phyloP scores from a whole-genome alignment of 2,329 filamentous ascomycete species.

The Diaporthe batatas region DNA sequence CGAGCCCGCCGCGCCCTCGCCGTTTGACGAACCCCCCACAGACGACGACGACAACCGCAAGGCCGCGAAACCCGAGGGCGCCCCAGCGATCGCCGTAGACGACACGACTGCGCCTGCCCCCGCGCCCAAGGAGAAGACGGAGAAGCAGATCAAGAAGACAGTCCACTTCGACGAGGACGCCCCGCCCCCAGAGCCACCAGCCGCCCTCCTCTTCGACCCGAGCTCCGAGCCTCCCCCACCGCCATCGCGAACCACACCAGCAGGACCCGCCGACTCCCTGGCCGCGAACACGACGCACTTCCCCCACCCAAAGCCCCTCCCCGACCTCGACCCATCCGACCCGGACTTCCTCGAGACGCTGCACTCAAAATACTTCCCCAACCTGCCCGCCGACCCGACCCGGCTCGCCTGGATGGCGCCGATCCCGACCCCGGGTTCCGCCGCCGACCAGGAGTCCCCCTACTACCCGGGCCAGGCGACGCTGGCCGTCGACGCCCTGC shows the following conservation, averaged over 20 bases:
- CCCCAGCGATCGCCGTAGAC: conserved; percentile 54
- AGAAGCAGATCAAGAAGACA: conserved; percentile 46
- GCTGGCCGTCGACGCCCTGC: conserved; percentile 81
- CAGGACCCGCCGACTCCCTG: conserved; percentile 49
- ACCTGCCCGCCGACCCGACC: conserved; percentile 83
- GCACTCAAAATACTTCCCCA: conserved; percentile 94
- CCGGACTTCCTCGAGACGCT: conserved; percentile 87
- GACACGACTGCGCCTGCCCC: conserved; percentile 47
- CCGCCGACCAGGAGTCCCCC: conserved; percentile 76
- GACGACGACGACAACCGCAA: not conserved
- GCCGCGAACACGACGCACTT: conserved; percentile 69
- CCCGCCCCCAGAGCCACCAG: conserved; percentile 56
- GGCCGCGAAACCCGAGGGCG: conserved; percentile 36
- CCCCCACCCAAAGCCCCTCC: conserved; percentile 65
- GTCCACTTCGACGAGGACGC: conserved; percentile 59
- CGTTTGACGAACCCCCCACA: conserved; percentile 55
- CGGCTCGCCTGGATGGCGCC: conserved; percentile 89
- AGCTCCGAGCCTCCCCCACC: conserved; percentile 31
- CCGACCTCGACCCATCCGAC: conserved; percentile 85
- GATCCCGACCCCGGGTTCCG: conserved; percentile 70
- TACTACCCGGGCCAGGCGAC: conserved; percentile 84
- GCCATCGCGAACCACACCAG: conserved; percentile 41
- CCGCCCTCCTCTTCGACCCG: conserved; percentile 57
- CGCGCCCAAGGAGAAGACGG: conserved; percentile 45
- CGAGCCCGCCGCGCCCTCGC: conserved; percentile 61